phyloP scores from a whole-genome alignment of 1,139 yeast species.

The Debaryomyces singareniensis region DNA sequence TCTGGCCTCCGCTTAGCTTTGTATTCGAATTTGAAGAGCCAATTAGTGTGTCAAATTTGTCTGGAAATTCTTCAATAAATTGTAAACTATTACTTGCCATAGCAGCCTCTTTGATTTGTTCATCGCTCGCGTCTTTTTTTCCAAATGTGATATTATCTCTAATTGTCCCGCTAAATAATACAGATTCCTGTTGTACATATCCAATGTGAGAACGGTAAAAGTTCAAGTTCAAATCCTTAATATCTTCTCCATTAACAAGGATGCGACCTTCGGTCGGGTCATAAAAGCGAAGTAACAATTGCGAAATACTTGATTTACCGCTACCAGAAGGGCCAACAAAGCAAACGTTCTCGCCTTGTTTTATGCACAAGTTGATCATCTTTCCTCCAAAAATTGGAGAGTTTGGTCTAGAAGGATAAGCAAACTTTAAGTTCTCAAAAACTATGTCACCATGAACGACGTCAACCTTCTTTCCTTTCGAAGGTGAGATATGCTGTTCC shows the following conservation, averaged over 20 bases:
- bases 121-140: conserved; percentile 42
- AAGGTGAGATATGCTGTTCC: conserved; percentile 60
- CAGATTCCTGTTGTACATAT: conserved; percentile 91
- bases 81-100: conserved; percentile 69
- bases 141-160: conserved; percentile 85
- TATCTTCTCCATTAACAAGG: conserved; percentile 62
- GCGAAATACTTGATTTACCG: conserved; percentile 88
- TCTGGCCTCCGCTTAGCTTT: conserved; percentile 74
- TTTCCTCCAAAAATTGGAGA: conserved; percentile 54
- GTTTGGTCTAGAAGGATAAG: conserved; percentile 84
- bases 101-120: conserved; percentile 67
- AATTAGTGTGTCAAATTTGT: conserved; percentile 73
- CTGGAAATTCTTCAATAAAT: conserved; percentile 72
- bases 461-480: conserved; percentile 46
- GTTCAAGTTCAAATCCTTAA: conserved; percentile 64
- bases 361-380: conserved; percentile 53
- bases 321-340: conserved; percentile 96
- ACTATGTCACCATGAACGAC: conserved; percentile 39
- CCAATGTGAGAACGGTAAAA: conserved; percentile 70
- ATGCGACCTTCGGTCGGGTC: conserved; percentile 68
- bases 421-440: conserved; percentile 62
- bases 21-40: conserved; percentile 57
- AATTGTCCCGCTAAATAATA: conserved; percentile 84
- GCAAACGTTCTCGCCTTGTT: conserved; percentile 83
- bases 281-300: conserved; percentile 72